Evolutionary conservation across 179 eudicot genomes (phyloP).

Genomic region (Gypsophila paniculata): DNA sequence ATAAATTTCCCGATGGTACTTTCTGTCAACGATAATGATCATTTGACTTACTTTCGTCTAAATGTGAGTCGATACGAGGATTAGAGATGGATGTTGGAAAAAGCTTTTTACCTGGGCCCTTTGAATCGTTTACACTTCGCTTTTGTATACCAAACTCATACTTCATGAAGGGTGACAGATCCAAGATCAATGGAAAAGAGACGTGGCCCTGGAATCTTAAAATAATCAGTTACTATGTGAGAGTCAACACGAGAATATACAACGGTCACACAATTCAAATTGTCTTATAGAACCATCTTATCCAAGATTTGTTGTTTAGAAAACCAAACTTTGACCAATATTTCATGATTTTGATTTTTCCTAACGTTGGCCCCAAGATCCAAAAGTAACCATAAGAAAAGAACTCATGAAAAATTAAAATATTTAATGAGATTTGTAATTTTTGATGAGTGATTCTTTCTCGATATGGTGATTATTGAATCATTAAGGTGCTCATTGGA

Average conservation of each 20-base stretch:
- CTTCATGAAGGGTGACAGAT: constrained; percentile 54
- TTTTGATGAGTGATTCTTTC: no score
- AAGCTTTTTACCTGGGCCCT: constrained; percentile 21
- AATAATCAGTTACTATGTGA: background rate
- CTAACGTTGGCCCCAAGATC: no score
- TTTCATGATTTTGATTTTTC: background rate
- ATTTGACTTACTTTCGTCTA: constrained; percentile 22
- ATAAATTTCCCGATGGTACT: background rate
- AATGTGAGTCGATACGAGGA: constrained; percentile 23
- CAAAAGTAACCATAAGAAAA: no score
- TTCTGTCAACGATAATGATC: constrained; percentile 10
- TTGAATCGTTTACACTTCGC: constrained; percentile 31
- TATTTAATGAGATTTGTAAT: no score
- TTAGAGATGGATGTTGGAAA: constrained; percentile 27
- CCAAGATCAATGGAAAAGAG: constrained; percentile 59
- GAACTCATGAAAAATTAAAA: no score
- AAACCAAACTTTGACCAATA: background rate
- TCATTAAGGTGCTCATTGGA: no score
- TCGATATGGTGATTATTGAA: no score
- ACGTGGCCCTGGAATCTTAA: constrained; percentile 57
- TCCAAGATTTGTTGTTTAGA: background rate
- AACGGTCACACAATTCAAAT: background rate
- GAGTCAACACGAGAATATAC: constrained; percentile 1
- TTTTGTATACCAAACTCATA: constrained; percentile 41
- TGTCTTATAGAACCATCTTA: background rate